Evolutionary conservation across 2,329 filamentous ascomycete species (phyloP).

Genomic region (Fusarium lateritium): DNA sequence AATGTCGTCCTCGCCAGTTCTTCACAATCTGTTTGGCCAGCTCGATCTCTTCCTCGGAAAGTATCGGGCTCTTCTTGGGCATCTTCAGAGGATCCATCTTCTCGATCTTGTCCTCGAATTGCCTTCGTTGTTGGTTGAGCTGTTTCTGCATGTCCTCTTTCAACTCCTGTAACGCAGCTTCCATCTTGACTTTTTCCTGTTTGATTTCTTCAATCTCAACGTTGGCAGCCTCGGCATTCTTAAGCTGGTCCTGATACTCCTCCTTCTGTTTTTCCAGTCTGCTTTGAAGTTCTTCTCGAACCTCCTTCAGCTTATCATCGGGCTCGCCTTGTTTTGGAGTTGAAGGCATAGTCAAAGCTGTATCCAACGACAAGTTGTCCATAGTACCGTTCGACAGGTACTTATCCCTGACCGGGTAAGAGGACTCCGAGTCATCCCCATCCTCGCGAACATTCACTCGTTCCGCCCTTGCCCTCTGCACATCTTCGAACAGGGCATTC

Average conservation of each 20-base stretch:
- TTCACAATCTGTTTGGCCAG: slow-evolving; percentile 76
- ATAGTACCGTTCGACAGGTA: slow-evolving; percentile 95
- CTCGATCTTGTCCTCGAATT: slow-evolving; percentile 87
- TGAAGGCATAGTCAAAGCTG: slow-evolving; percentile 92
- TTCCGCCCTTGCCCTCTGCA: slow-evolving; percentile 87
- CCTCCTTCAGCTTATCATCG: slow-evolving; percentile 80
- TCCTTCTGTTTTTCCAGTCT: slow-evolving; percentile 89
- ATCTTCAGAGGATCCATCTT: slow-evolving; percentile 77
- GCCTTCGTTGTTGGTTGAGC: slow-evolving; percentile 84
- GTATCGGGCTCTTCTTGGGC: slow-evolving; percentile 71
- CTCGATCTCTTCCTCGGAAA: slow-evolving; percentile 80
- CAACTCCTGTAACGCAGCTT: slow-evolving; percentile 80
- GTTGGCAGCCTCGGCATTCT: slow-evolving; percentile 79
- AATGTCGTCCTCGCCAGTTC: slow-evolving; percentile 87
- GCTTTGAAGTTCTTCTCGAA: slow-evolving; percentile 85
- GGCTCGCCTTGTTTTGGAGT: slow-evolving; percentile 85
- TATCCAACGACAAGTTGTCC: slow-evolving; percentile 97
- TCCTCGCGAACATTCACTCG: slow-evolving; percentile 80
- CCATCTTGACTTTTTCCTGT: slow-evolving; percentile 87
- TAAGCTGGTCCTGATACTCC: slow-evolving; percentile 83
- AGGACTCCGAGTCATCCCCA: slow-evolving; percentile 93
- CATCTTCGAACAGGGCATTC: slow-evolving; percentile 92
- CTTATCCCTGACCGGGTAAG: slow-evolving; percentile 91
- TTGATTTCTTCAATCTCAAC: slow-evolving; percentile 87
- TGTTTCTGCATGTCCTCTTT: slow-evolving; percentile 93